Evolutionary conservation across 805 yeast genomes (phyloP), one percentile per base, ranked within the genome.

Genomic region (Candida coquimbonensis): DNA sequence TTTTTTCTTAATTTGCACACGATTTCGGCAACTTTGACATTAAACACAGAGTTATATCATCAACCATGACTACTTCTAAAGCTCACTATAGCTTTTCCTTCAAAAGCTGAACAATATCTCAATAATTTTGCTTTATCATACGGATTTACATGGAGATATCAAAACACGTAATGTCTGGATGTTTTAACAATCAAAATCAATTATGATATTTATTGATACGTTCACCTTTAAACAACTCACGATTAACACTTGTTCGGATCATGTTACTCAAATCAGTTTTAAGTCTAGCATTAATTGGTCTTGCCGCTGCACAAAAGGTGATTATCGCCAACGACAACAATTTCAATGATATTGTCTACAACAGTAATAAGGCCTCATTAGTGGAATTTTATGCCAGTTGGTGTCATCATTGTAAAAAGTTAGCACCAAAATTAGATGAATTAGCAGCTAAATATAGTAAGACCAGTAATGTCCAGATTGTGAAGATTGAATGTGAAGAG

Each of bases 331-430:
- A 69, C 48, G 79, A 75, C 49, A 60, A 65, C 33, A 75, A 68
- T 50, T 81, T 81, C 57, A 75, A 78, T 43, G 75, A 72, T 16
- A 62, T 77, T 37, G 83, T 80, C 16, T 64, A 74, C 44, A 74
- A 78, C 39, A 74, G 83, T 7, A 80, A 76, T 32, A 84, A 83
- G 71, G 83, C 81, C 56, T 76, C 90, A 9, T 73, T 88, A 50
- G 87, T 87, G 51, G 85, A 87, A 70, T 91, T 89, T 70, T 91
- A 87, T 62, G 97, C 98, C 42, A 89, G 95, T 63, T 90, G 96
- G 96, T 89, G 96, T 73, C 89, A 95, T 41, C 96, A 89, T 74
- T 88, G 96, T 74, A 87, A 87, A 74, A 87, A 76, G 63, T 74
- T 90, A 62, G 91, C 89, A 39, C 96, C 96, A 57, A 74, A 73